A percentile compares a stretch with the other conserved stretches of the same genome.
Evolutionary conservation across 1,284 basidiomycete genomes (phyloP).

Genomic region (Ustanciosporium gigantosporum): DNA sequence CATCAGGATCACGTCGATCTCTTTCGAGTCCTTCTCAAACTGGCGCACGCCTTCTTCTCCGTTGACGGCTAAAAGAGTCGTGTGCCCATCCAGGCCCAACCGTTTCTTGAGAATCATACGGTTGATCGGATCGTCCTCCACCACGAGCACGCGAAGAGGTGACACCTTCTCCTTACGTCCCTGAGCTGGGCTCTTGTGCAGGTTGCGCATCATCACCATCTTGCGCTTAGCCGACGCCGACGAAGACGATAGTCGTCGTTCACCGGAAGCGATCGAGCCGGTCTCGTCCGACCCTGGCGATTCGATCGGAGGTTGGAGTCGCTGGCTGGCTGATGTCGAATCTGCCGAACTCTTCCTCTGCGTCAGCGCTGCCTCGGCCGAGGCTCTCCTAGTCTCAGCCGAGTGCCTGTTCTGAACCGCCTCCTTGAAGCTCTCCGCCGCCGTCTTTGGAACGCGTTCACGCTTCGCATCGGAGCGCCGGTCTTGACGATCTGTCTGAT

Average conservation of each 20-base stretch:
- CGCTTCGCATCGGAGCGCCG: background rate
- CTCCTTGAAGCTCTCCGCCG: conserved; percentile 30
- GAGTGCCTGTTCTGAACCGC: conserved; percentile 10
- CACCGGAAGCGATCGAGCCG: background rate
- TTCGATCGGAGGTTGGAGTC: background rate
- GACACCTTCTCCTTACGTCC: conserved; percentile 5
- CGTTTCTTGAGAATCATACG: conserved; percentile 74
- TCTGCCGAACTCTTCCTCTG: background rate
- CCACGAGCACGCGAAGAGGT: conserved; percentile 49
- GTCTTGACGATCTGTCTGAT: conserved; percentile 21
- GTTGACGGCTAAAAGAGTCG: conserved; percentile 72
- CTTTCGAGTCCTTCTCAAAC: conserved; percentile 67
- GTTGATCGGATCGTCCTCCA: conserved; percentile 74
- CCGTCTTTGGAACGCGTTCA: too few species aligned
- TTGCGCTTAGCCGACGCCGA: conserved; percentile 18
- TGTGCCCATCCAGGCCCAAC: conserved; percentile 71
- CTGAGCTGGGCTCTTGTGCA: conserved; percentile 13
- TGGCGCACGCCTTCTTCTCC: conserved; percentile 76
- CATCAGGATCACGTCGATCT: conserved; percentile 79
- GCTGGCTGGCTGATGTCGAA: background rate
- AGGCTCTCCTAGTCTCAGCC: too few species aligned
- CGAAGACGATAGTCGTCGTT: conserved; percentile 22
- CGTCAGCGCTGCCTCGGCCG: too few species aligned
- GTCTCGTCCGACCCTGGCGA: conserved; percentile 19
- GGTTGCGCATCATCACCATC: conserved; percentile 25